phyloP scores from a whole-genome alignment of 495 filamentous ascomycete species.

The Aspergillus carlsbadensis region DNA sequence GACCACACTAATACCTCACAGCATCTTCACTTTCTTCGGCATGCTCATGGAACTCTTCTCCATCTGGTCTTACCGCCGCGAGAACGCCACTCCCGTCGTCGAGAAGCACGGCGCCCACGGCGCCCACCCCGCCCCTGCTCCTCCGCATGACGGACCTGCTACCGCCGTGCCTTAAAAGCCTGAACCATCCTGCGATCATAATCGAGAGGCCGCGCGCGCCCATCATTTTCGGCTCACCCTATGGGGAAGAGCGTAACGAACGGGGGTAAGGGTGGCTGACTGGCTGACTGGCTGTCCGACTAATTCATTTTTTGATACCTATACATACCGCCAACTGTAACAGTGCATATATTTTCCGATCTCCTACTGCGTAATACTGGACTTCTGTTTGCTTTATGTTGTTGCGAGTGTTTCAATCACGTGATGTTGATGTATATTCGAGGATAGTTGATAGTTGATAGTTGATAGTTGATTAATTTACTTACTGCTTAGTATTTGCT shows the following conservation, averaged over 20 bases:
- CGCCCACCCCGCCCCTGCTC: background rate
- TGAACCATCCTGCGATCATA: background rate
- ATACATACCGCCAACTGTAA: background rate
- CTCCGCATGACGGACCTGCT: slow-evolving; percentile 30
- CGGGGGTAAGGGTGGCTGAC: no score
- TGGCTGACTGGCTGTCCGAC: background rate
- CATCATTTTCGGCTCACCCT: no score
- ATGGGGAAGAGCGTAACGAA: no score
- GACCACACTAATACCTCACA: slow-evolving; percentile 19
- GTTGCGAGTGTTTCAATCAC: no score
- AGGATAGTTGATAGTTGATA: no score
- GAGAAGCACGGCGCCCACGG: slow-evolving; percentile 26
- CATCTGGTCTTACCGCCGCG: slow-evolving; percentile 45
- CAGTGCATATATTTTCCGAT: background rate
- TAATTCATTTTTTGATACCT: background rate
- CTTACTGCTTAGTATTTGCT: no score
- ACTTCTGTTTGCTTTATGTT: no score
- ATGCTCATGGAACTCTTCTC: slow-evolving; percentile 52
- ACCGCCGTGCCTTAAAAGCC: slow-evolving; percentile 35
- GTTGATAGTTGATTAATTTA: no score
- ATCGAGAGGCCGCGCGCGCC: background rate
- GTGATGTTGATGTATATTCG: no score
- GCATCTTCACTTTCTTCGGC: slow-evolving; percentile 47
- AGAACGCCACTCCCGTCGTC: slow-evolving; percentile 16
- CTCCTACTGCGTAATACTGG: no score